These are phyloP conservation scores for Waltiozyma sp. DNA, from an alignment of 1,139 yeast species.

Conservation along the genomic window DNA sequence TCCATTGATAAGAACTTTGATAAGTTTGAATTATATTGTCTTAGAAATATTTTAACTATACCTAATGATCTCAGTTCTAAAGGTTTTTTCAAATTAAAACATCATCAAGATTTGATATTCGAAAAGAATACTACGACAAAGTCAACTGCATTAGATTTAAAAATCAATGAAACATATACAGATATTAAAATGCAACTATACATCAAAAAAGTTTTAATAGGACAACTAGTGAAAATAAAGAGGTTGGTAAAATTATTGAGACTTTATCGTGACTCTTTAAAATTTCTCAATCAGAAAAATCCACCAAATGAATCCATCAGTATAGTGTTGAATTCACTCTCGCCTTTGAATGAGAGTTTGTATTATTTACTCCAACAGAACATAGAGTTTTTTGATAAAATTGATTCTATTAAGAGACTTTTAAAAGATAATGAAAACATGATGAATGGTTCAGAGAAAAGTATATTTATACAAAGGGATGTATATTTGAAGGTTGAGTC, in stretches of 20 bases:
- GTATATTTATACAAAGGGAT: conserved; percentile 14
- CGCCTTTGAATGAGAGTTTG: conserved; percentile 45
- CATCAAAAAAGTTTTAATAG: conserved; percentile 31
- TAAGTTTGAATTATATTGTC: conserved; percentile 71
- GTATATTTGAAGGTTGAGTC: conserved; percentile 19
- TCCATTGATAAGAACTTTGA: conserved; percentile 81
- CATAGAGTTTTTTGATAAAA: conserved; percentile 24
- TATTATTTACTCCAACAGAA: conserved; percentile 34
- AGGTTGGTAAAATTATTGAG: conserved; percentile 26
- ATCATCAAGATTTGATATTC: conserved; percentile 49
- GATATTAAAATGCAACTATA: conserved; percentile 36
- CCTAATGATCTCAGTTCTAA: conserved; percentile 51
- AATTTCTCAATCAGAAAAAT: conserved; percentile 18
- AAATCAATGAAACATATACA: conserved; percentile 28
- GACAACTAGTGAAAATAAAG: conserved; percentile 30
- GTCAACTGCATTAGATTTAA: conserved; percentile 25
- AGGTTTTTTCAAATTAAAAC: conserved; percentile 60
- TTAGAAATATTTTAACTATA: conserved; percentile 64
- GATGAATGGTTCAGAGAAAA: conserved; percentile 4
- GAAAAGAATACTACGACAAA: conserved; percentile 13
- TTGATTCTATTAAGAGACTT: conserved; percentile 16
- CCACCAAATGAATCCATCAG: conserved; percentile 22
- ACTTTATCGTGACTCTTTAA: conserved; percentile 25
- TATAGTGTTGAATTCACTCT: conserved; percentile 27
- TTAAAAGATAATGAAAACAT: conserved; percentile 7